These are phyloP conservation scores for Isoetes taiwanensis DNA, from an alignment of 75 land plant genomes.

Conservation along the genomic window DNA sequence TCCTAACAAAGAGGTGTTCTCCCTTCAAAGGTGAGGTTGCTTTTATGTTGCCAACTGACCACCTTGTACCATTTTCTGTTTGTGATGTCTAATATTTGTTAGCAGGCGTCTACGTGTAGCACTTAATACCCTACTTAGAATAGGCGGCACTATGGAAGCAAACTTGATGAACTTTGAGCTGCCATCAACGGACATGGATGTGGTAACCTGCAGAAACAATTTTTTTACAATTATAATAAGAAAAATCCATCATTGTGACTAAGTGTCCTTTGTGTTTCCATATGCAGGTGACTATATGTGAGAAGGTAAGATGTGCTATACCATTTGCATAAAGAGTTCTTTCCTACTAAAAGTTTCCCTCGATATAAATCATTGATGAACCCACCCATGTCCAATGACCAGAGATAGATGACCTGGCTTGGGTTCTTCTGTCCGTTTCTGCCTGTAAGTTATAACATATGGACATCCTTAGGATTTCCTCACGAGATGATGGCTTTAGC, in stretches of 20 bases:
- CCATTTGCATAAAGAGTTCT: neutral
- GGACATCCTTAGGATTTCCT: too few relatives aligned
- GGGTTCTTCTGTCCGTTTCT: too few relatives aligned
- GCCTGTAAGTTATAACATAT: too few relatives aligned
- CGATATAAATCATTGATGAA: too few relatives aligned
- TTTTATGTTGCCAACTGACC: too few relatives aligned
- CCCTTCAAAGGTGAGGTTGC: too few relatives aligned
- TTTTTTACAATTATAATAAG: neutral
- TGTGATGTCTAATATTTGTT: neutral
- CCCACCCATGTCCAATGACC: too few relatives aligned
- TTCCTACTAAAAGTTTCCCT: too few relatives aligned
- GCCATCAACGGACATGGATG: neutral
- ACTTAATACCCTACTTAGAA: neutral
- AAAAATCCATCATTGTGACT: too few relatives aligned
- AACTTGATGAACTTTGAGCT: neutral
- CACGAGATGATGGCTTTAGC: too few relatives aligned
- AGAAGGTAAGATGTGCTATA: neutral
- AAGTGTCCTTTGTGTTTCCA: neutral
- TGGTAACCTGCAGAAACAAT: neutral
- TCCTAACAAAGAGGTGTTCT: too few relatives aligned
- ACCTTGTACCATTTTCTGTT: neutral
- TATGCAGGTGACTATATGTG: slow-evolving; percentile 1
- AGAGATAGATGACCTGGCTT: too few relatives aligned
- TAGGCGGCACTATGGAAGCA: neutral
- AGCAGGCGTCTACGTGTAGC: neutral